A percentile compares a stretch with the other conserved stretches of the same genome.
phyloP scores from a whole-genome alignment of 1,284 basidiomycete genomes.

The Heterobasidion occidentale region DNA sequence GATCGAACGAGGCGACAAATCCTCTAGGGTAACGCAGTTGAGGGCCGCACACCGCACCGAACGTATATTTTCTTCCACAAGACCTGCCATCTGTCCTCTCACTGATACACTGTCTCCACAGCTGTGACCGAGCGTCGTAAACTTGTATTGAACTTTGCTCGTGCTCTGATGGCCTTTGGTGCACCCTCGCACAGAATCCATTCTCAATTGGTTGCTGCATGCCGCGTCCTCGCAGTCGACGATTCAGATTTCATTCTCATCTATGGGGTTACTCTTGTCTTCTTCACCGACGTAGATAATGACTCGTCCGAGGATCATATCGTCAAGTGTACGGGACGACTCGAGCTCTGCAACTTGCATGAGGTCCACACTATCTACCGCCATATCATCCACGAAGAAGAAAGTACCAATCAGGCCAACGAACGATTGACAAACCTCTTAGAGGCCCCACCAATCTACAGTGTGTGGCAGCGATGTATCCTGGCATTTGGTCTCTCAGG shows the following conservation, averaged over 20 bases:
- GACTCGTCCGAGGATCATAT: conserved; percentile 72
- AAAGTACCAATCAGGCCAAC: conserved; percentile 69
- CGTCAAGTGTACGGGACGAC: conserved; percentile 53
- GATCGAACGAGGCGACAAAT: background rate
- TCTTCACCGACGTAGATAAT: conserved; percentile 66
- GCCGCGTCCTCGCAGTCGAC: conserved; percentile 56
- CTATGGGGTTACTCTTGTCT: conserved; percentile 76
- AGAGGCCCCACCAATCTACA: conserved; percentile 50
- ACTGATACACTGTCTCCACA: conserved; percentile 13
- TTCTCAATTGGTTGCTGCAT: conserved; percentile 63
- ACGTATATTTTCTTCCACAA: background rate
- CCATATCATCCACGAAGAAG: conserved; percentile 76
- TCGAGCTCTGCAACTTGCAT: conserved; percentile 73
- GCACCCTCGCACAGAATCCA: conserved; percentile 67
- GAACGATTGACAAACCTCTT: conserved; percentile 39
- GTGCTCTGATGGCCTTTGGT: conserved; percentile 57
- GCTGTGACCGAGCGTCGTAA: conserved; percentile 48
- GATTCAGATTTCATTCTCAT: conserved; percentile 78
- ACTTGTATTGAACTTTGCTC: conserved; percentile 59
- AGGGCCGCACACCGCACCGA: background rate
- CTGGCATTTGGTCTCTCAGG: conserved; percentile 65
- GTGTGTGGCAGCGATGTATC: conserved; percentile 46
- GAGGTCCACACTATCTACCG: conserved; percentile 73
- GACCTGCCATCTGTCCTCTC: background rate
- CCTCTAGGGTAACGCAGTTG: background rate